Conservation (phyloP, 2,329 filamentous ascomycete species). For the Nigrospora oryzae region DNA sequence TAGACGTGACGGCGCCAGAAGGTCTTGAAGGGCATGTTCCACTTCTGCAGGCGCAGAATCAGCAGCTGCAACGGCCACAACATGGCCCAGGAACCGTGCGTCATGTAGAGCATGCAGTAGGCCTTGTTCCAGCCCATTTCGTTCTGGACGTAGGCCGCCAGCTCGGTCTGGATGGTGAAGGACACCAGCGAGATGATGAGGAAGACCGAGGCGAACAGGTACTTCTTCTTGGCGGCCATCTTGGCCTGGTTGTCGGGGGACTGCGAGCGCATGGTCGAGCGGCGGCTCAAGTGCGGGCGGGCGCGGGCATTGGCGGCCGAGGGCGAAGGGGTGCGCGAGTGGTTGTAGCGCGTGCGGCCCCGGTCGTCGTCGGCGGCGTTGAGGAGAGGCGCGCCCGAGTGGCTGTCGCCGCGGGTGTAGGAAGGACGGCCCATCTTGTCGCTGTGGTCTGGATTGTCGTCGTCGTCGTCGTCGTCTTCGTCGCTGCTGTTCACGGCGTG, state of each 20-base stretch:
- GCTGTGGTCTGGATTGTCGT: constrained; percentile 28
- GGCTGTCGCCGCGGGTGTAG: constrained; percentile 36
- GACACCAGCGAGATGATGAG: constrained; percentile 73
- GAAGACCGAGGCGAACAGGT: constrained; percentile 80
- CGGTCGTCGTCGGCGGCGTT: constrained; percentile 23
- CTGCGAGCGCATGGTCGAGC: constrained; percentile 67
- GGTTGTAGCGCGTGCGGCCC: constrained; percentile 14
- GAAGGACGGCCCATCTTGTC: constrained; percentile 30
- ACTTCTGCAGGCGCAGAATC: constrained; percentile 71
- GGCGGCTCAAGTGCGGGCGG: constrained; percentile 36
- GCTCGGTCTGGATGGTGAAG: constrained; percentile 92
- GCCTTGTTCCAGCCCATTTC: constrained; percentile 92
- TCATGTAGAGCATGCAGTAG: constrained; percentile 99
- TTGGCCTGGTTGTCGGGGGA: constrained; percentile 61
- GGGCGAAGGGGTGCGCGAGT: constrained; percentile 16
- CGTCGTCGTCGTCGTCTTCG: constrained; percentile 22
- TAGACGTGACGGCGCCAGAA: constrained; percentile 69
- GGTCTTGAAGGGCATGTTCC: constrained; percentile 66
- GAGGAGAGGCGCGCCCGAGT: constrained; percentile 32
- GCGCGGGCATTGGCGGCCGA: constrained; percentile 18
- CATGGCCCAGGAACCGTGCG: constrained; percentile 86
- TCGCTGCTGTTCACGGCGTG: constrained; percentile 5
- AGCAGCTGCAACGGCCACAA: constrained; percentile 82
- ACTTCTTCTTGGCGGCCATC: constrained; percentile 67
- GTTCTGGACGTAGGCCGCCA: constrained; percentile 89